Evolutionary conservation across 495 filamentous ascomycete species (phyloP).

Genomic region (Immersiella caudata): DNA sequence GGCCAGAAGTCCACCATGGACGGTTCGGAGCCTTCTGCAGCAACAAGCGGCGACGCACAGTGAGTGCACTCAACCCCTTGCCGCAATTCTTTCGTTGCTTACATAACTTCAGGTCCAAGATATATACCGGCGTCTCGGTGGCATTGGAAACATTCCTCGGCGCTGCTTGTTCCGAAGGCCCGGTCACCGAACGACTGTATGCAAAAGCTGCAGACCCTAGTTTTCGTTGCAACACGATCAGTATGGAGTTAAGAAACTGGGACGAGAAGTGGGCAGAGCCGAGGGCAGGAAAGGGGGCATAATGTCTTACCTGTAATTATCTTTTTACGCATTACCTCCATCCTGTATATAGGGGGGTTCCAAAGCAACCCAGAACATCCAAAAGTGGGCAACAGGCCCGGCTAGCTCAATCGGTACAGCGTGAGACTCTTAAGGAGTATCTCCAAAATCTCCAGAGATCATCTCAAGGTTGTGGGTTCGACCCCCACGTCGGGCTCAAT

Average conservation of each 20-base stretch:
- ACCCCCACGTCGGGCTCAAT: conserved; percentile 15
- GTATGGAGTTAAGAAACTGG: not conserved
- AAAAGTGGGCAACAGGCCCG: conserved; percentile 28
- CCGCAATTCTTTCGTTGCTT: not conserved
- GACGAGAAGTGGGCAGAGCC: not conserved
- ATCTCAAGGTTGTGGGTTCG: conserved; percentile 20
- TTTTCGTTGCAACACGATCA: not conserved
- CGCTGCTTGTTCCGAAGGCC: not conserved
- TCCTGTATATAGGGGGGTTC: not conserved
- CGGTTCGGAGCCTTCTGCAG: not conserved
- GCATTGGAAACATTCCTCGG: not conserved
- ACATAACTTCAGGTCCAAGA: not conserved
- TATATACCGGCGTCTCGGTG: not conserved
- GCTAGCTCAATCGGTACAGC: conserved; percentile 86
- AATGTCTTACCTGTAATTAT: not conserved
- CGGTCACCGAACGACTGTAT: not conserved
- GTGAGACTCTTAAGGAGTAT: conserved; percentile 70
- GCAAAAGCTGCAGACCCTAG: not conserved
- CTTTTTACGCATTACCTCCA: not conserved
- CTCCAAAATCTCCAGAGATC: conserved; percentile 6
- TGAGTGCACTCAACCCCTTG: not conserved
- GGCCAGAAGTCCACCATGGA: not conserved
- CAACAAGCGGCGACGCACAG: not conserved
- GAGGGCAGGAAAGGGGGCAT: not conserved
- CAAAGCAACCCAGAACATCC: not conserved